phyloP scores from a whole-genome alignment of 2,329 filamentous ascomycete species.

The Lojkania enalia region DNA sequence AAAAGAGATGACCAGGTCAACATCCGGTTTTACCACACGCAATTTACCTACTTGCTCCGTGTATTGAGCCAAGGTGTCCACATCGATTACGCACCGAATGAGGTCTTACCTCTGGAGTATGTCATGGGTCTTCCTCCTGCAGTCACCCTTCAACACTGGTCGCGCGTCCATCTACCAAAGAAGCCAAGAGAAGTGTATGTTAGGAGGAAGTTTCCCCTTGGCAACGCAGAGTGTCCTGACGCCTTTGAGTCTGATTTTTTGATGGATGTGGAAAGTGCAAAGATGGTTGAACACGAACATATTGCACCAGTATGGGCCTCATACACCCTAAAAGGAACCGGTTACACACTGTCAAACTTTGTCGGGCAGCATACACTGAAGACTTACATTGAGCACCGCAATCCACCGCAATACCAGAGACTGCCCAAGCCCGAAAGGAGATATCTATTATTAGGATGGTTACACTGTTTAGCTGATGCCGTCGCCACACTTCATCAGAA shows the following conservation, averaged over 20 bases:
- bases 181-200: constrained; percentile 61
- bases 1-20: constrained; percentile 65
- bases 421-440: constrained; percentile 64
- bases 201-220: constrained; percentile 62
- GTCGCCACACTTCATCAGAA: constrained; percentile 68
- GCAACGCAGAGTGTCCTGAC: constrained; percentile 31
- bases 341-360: constrained; percentile 69
- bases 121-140: constrained; percentile 61
- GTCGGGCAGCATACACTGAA: constrained; percentile 68
- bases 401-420: constrained; percentile 64
- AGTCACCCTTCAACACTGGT: constrained; percentile 53
- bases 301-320: constrained; percentile 72
- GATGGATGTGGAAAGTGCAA: constrained; percentile 62
- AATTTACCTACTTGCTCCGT: constrained; percentile 71
- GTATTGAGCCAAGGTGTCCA: constrained; percentile 65
- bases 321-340: constrained; percentile 65
- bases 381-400: constrained; percentile 65
- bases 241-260: constrained; percentile 57
- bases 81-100: constrained; percentile 65
- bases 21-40: constrained; percentile 68
- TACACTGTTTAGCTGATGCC: constrained; percentile 72
- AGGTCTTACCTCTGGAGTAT: constrained; percentile 70
- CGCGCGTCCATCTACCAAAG: constrained; percentile 67
- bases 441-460: constrained; percentile 69
- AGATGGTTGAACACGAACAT: constrained; percentile 66